Conservation (phyloP, 139 green algal species). For the Chlorella sp. region DNA sequence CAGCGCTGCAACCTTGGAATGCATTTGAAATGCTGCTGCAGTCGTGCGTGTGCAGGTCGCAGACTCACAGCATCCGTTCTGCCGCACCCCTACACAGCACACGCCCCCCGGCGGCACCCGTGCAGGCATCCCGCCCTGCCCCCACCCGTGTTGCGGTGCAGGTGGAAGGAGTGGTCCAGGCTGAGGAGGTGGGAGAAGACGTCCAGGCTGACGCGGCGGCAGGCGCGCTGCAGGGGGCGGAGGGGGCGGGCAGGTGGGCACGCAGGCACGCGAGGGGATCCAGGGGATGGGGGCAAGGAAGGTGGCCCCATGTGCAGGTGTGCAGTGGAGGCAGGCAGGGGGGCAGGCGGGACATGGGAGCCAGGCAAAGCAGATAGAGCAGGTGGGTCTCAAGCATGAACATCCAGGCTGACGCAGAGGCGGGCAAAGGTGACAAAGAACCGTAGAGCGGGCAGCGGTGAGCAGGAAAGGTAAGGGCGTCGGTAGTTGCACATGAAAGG, state of each 20-base stretch:
- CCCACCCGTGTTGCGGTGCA: constrained; percentile 77
- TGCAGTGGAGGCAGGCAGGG: neutral
- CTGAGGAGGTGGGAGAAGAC: constrained; percentile 79
- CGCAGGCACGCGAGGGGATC: neutral
- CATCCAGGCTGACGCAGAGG: neutral
- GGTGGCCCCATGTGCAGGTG: neutral
- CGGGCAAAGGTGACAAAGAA: too few relatives aligned
- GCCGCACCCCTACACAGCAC: neutral
- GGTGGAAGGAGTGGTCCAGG: constrained; percentile 89
- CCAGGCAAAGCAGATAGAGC: neutral
- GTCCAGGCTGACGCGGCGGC: constrained; percentile 69
- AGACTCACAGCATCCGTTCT: too few relatives aligned
- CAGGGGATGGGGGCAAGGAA: neutral
- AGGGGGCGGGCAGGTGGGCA: too few relatives aligned
- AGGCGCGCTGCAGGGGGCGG: constrained; percentile 31
- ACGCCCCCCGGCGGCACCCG: neutral
- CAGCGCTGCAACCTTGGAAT: neutral
- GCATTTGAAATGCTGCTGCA: neutral
- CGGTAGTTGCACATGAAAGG: too few relatives aligned
- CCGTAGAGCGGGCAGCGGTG: neutral
- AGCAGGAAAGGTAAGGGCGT: too few relatives aligned
- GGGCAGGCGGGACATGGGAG: too few relatives aligned
- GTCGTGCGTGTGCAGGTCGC: neutral
- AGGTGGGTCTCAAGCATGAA: neutral
- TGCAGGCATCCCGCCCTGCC: neutral